These are phyloP conservation scores for Porphyrellus cyaneotinctus DNA, from an alignment of 768 basidiomycete genomes.

Conservation along the genomic window DNA sequence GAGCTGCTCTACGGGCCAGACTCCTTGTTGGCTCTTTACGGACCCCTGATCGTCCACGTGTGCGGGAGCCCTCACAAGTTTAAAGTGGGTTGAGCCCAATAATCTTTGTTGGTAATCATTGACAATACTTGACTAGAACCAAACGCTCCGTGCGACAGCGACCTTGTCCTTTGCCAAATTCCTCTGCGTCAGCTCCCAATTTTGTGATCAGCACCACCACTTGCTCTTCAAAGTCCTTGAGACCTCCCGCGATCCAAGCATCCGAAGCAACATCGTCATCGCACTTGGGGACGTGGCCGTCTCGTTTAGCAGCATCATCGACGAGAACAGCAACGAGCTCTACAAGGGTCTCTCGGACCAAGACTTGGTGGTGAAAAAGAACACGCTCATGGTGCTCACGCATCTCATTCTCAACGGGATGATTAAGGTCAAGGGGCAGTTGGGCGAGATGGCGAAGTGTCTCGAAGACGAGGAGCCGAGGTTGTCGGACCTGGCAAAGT, in stretches of 20 bases:
- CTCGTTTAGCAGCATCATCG: conserved; percentile 95
- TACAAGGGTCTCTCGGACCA: conserved; percentile 91
- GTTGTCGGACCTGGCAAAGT: conserved; percentile 90
- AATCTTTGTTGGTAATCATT: background rate
- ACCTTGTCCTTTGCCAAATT: conserved; percentile 92
- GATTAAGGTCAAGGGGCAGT: conserved; percentile 99
- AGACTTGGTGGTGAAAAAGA: conserved; percentile 93
- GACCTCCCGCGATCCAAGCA: conserved; percentile 82
- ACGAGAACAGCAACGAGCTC: conserved; percentile 93
- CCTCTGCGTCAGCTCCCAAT: conserved; percentile 90
- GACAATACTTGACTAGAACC: conserved; percentile 54
- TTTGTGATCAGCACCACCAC: conserved; percentile 86
- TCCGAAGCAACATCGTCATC: conserved; percentile 95
- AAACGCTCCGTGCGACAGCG: conserved; percentile 79
- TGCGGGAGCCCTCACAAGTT: conserved; percentile 88
- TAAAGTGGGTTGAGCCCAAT: conserved; percentile 50
- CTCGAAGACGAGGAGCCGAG: conserved; percentile 85
- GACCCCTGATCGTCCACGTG: conserved; percentile 86
- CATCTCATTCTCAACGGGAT: conserved; percentile 97
- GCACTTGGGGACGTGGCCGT: conserved; percentile 97
- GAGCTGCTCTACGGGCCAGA: conserved; percentile 83
- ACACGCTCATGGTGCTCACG: conserved; percentile 97
- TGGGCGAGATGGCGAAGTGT: conserved; percentile 99
- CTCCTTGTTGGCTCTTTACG: conserved; percentile 80
- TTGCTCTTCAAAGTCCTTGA: conserved; percentile 93